These are phyloP conservation scores for Hypoxylon perforatum DNA, from an alignment of 495 filamentous ascomycete species.

Conservation along the genomic window DNA sequence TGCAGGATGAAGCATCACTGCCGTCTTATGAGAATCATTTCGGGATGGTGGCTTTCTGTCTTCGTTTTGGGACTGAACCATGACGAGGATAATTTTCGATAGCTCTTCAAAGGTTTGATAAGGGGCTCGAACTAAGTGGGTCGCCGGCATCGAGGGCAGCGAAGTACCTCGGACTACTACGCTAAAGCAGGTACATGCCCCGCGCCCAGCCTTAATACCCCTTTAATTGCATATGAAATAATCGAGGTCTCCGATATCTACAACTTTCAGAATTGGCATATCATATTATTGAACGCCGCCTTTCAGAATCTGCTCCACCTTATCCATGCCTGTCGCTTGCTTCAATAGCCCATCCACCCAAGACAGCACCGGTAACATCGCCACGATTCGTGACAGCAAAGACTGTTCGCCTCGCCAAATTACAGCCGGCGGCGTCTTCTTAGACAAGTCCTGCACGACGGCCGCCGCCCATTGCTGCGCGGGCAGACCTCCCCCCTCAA, in stretches of 20 bases:
- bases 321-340: too few species aligned
- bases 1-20: conserved; percentile 53
- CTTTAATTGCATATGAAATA: too few species aligned
- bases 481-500: neutral
- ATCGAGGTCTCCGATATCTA: too few species aligned
- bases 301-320: too few species aligned
- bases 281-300: too few species aligned
- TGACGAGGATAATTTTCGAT: conserved; percentile 30
- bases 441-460: neutral
- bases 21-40: conserved; percentile 39
- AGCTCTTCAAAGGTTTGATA: conserved; percentile 31
- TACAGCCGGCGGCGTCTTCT: neutral
- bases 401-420: neutral
- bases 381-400: too few species aligned
- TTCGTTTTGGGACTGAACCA: conserved; percentile 18
- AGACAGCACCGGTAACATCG: too few species aligned
- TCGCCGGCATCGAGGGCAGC: neutral
- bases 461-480: neutral
- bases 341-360: too few species aligned
- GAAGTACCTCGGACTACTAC: too few species aligned
- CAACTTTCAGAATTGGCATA: too few species aligned
- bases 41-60: conserved; percentile 5
- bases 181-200: too few species aligned
- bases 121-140: conserved; percentile 9
- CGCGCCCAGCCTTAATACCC: too few species aligned